Base-by-base conservation (phyloP, 148 eudicot species). In the Rhododendron williamsianum region DNA sequence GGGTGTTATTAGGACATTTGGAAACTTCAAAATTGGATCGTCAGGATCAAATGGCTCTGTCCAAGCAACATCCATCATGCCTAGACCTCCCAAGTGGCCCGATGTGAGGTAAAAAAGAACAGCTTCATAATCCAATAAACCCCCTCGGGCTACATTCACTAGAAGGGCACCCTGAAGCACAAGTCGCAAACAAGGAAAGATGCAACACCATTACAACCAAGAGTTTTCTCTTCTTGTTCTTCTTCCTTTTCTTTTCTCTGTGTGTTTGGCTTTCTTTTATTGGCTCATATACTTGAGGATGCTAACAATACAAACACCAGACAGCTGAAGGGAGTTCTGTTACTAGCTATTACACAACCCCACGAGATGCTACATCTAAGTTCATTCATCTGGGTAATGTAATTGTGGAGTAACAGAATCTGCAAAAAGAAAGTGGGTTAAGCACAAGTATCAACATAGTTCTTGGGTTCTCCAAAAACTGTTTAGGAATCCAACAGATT, bases 21-120 rank as follows among this genome's bases (percentile, higher is more conserved):
- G 93, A 81, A 91, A 87, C 92, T 94, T 90, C 84, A 97, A 82
- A 85, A 97, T 84, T 25, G 93, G 92, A 87, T 97, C 98, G 15
- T 91, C 91, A 2, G 99, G 98, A 87, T 97, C 93, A 83, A 97
- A 92, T 73, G 99, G 99, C 85, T 97, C 99, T 25, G 90, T 92
- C 98, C 99, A 97, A 76, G 98, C 98, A 76, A 95, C 99, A 87
- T 97, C 99, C 33, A 91, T 91, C 33, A 91, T 91, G n/a, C 93
- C 98, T 90, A 97, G 89, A 25, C 99, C 99, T 77, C 98, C 98
- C 86, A 95, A 89, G 84, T 95, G 93, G n/a, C 99, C 98, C 4
- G 97, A 92, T 84, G 90, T 82, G 49, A 95, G 93, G 87, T 89
- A 83, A 82, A 74, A 38, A 69, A 89, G 33, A 79, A 97, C 92